phyloP scores from a whole-genome alignment of 345 rosid species.

The Lagerstroemia speciosa region DNA sequence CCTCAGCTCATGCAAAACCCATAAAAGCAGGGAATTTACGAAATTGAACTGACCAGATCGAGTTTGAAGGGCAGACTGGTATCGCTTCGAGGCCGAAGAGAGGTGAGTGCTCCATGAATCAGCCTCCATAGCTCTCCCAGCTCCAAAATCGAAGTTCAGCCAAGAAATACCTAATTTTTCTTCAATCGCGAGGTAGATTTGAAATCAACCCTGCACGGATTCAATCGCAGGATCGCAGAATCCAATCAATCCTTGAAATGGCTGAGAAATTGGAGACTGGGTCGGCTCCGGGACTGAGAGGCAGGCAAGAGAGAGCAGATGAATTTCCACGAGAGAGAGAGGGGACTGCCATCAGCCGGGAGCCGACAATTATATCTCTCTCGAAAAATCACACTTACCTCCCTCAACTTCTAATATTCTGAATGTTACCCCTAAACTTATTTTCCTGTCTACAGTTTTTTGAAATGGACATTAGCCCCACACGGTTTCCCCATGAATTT shows the following conservation, averaged over 20 bases:
- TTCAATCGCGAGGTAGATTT: background rate
- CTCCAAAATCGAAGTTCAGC: background rate
- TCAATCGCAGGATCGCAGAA: background rate
- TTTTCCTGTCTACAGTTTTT: background rate
- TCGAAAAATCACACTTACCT: background rate
- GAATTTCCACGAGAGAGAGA: background rate
- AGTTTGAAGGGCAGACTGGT: constrained; percentile 73
- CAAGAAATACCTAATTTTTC: background rate
- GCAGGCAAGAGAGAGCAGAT: background rate
- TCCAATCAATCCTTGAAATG: background rate
- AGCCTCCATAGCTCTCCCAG: constrained; percentile 47
- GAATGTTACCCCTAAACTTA: background rate
- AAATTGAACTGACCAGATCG: constrained; percentile 64
- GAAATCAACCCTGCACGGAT: background rate
- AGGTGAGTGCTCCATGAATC: constrained; percentile 87
- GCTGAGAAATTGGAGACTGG: background rate
- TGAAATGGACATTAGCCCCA: too few species aligned
- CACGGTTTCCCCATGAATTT: too few species aligned
- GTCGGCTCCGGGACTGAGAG: constrained; percentile 1
- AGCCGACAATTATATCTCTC: background rate
- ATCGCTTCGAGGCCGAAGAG: constrained; percentile 71
- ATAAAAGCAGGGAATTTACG: background rate
- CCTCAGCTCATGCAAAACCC: constrained; percentile 3
- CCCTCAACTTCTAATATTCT: background rate
- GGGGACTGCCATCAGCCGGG: background rate